Evolutionary conservation across 1,284 basidiomycete genomes (phyloP).

Genomic region (Veloboletus limbatus): DNA sequence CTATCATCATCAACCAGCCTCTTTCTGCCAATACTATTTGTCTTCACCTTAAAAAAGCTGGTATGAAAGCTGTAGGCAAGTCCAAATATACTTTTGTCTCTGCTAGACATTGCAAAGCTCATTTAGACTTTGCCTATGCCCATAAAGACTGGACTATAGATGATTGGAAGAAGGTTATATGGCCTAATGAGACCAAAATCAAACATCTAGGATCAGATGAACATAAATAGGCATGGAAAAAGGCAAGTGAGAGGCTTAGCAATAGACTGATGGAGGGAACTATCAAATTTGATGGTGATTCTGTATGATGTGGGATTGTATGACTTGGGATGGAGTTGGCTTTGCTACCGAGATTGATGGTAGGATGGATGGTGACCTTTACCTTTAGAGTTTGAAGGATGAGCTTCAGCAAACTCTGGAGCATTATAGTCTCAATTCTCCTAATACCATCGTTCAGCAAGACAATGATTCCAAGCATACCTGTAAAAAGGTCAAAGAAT

Average conservation of each 20-base stretch:
- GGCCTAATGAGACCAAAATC: slow-evolving; percentile 8
- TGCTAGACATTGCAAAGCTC: background rate
- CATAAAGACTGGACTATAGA: slow-evolving; percentile 12
- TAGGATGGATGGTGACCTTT: no score
- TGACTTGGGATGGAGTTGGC: no score
- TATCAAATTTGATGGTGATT: no score
- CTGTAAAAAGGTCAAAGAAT: slow-evolving; percentile 5
- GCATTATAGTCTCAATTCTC: background rate
- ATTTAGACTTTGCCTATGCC: slow-evolving; percentile 1
- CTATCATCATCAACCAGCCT: no score
- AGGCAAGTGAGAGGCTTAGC: background rate
- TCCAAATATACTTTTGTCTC: background rate
- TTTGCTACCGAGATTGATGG: no score
- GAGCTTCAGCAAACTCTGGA: background rate
- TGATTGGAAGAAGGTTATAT: slow-evolving; percentile 6
- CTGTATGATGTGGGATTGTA: no score
- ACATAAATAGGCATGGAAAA: no score
- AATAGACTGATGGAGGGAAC: background rate
- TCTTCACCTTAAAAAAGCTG: background rate
- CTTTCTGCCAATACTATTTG: background rate
- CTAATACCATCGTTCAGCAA: slow-evolving; percentile 4
- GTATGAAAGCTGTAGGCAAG: background rate
- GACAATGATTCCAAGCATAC: slow-evolving; percentile 6
- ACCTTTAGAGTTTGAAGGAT: no score
- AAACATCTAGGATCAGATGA: no score